These are phyloP conservation scores for Nidula microcarpa DNA, from an alignment of 768 basidiomycete genomes.

Conservation along the genomic window DNA sequence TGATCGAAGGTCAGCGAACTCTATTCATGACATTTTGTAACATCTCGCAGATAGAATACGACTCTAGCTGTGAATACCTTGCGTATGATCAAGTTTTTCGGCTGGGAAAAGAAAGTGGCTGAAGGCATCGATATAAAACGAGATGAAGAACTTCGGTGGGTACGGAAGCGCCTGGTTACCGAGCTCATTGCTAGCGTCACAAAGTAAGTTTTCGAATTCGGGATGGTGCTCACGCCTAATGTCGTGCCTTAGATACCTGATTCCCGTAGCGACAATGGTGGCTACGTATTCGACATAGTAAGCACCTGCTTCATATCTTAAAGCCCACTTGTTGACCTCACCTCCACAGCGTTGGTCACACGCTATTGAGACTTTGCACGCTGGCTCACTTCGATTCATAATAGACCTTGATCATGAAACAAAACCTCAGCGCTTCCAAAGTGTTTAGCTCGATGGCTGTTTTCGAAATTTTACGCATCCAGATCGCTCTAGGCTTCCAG, in stretches of 20 bases:
- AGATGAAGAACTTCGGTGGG: conserved; percentile 55
- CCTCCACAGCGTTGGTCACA: conserved; percentile 61
- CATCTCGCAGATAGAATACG: not conserved
- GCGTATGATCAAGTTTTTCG: conserved; percentile 72
- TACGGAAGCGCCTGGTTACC: conserved; percentile 37
- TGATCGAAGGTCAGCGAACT: conserved; percentile 49
- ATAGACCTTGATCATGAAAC: conserved; percentile 44
- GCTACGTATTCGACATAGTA: not conserved
- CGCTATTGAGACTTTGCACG: conserved; percentile 59
- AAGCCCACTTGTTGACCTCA: conserved; percentile 32
- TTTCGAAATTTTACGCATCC: conserved; percentile 57
- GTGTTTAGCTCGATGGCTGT: conserved; percentile 56
- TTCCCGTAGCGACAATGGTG: not conserved
- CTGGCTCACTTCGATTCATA: too few species aligned
- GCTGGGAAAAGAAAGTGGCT: conserved; percentile 57
- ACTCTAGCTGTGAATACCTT: conserved; percentile 14
- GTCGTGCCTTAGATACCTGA: not conserved
- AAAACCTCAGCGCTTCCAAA: conserved; percentile 34
- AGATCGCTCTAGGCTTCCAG: conserved; percentile 34
- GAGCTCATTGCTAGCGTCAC: not conserved
- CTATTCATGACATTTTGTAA: not conserved
- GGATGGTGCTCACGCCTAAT: conserved; percentile 21
- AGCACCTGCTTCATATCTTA: not conserved
- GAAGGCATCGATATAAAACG: conserved; percentile 51
- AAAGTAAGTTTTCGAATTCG: conserved; percentile 5